Conservation (phyloP, 139 green algal genomes). For the Spirogloea muscicola region DNA sequence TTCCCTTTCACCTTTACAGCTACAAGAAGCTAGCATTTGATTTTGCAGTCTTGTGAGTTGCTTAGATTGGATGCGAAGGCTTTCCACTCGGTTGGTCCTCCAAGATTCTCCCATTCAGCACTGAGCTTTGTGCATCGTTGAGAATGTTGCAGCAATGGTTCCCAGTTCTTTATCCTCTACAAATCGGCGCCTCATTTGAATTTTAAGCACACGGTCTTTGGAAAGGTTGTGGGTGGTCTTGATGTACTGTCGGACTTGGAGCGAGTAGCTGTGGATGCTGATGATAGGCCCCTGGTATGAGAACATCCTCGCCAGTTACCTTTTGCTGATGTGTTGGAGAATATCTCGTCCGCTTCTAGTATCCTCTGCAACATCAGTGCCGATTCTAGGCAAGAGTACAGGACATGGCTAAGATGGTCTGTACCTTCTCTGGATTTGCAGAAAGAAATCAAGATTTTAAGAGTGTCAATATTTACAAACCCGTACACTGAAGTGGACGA, state of each 20-base stretch:
- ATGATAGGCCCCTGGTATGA: conserved; percentile 64
- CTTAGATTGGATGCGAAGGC: too few species aligned
- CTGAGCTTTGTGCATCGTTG: too few species aligned
- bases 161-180: conserved; percentile 82
- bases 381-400: too few species aligned
- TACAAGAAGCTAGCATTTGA: too few species aligned
- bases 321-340: background rate
- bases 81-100: too few species aligned
- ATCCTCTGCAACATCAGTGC: background rate
- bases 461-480: background rate
- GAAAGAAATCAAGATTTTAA: background rate
- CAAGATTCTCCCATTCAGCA: too few species aligned
- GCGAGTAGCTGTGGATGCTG: conserved; percentile 66
- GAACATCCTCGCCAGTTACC: background rate
- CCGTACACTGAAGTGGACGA: background rate
- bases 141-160: too few species aligned
- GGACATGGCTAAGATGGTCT: background rate
- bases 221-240: conserved; percentile 74
- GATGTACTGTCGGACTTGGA: conserved; percentile 81
- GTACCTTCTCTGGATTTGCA: background rate
- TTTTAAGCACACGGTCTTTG: conserved; percentile 80
- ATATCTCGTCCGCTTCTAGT: background rate
- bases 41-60: too few species aligned
- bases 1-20: too few species aligned
- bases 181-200: conserved; percentile 83